Base-by-base conservation (phyloP, 495 filamentous ascomycete species). In the Aspergillus avenaceus region DNA sequence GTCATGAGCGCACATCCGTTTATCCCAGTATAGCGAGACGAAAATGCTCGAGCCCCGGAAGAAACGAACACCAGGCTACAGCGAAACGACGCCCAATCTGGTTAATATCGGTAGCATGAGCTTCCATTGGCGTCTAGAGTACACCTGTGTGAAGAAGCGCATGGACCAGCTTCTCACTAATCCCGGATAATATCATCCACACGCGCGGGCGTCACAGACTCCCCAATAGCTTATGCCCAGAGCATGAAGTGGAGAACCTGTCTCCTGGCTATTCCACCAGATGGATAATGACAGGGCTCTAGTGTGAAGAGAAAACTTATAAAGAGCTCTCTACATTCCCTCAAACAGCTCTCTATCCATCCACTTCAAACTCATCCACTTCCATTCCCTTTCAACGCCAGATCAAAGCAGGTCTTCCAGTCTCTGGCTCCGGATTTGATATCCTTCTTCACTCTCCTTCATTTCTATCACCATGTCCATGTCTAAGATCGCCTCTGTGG, bases 401-500 rank as follows among this genome's bases (percentile, higher is more conserved):
- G 42, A 34, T 47, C 31, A 26, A n/a, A 54, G 53, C 48, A 51
- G 48, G 48, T 43, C 41, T 38, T 52, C 50, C 16, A 38, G 29
- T 52, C 47, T 44, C 34, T 28, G 42, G 53, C 44, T 31, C 16
- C 16, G 50, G 32, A 47, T 56, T 56, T 56, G 48, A 55, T 46
- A 55, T 42, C 26, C 47, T 45, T 51, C 44, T 41, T 11, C 8
- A 26, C 22, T 42, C 42, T 24, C 32, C 23, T 34, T 42, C 41
- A 16, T 41, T 27, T 46, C 42, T 23, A 19, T 6, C 31, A 55
- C 41, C 29, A 69, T 69, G 66, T 12, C 57, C 29, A 37, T 66
- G 25, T 62, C 59, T 22, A 67, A 69, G 51, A 42, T 65, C 19
- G 48, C 60, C 38, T 21, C 44, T 23, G 59, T 73, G 27, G 59